Conservation (phyloP, 2,329 filamentous ascomycete species). For the Botrytis medusae region DNA sequence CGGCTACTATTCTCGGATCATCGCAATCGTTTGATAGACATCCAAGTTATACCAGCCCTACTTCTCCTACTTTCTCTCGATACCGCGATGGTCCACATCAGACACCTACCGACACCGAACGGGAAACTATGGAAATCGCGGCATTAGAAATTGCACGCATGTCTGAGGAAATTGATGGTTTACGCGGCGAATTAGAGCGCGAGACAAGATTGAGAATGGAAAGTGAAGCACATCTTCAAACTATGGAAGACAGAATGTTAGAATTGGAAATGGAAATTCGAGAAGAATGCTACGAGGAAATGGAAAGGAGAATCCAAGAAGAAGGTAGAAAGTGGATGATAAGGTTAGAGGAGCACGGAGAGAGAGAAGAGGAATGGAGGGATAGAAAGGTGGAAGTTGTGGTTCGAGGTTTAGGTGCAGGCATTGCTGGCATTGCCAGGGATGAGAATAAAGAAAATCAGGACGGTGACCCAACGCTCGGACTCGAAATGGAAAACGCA, state of each 20-base stretch:
- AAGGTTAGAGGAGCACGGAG: constrained; percentile 74
- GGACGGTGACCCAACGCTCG: constrained; percentile 50
- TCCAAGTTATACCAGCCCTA: neutral
- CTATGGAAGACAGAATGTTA: constrained; percentile 60
- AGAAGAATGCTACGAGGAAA: constrained; percentile 85
- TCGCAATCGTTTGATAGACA: constrained; percentile 10
- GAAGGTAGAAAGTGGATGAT: constrained; percentile 82
- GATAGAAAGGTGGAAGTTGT: constrained; percentile 83
- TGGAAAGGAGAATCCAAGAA: constrained; percentile 72
- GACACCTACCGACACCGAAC: constrained; percentile 46
- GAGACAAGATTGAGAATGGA: constrained; percentile 70
- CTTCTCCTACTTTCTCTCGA: constrained; percentile 31
- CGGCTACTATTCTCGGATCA: constrained; percentile 58
- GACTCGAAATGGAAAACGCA: constrained; percentile 71
- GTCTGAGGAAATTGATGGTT: constrained; percentile 71
- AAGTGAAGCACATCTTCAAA: constrained; percentile 71
- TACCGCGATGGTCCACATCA: constrained; percentile 36
- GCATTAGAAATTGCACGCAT: constrained; percentile 80
- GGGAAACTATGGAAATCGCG: constrained; percentile 78
- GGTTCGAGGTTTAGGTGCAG: constrained; percentile 49
- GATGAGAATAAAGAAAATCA: constrained; percentile 59
- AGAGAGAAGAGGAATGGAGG: constrained; percentile 78
- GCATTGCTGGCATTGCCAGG: constrained; percentile 23
- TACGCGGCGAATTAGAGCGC: constrained; percentile 66
- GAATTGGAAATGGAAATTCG: constrained; percentile 80